Base-by-base conservation (phyloP, 2,329 filamentous ascomycete species). In the Rhynchosporium agropyri region DNA sequence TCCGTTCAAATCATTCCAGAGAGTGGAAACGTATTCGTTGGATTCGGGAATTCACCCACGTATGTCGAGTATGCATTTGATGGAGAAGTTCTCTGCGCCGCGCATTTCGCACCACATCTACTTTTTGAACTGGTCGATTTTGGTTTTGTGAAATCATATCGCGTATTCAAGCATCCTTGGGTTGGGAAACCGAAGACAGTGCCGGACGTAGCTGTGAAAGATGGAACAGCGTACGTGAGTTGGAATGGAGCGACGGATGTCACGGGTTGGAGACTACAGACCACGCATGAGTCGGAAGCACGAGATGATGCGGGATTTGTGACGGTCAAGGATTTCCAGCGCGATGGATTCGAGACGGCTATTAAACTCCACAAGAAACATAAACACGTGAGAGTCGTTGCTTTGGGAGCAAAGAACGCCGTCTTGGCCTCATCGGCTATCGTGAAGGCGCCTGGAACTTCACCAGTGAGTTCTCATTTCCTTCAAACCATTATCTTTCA, bases 31-130 rank as follows among this genome's bases (percentile, higher is more conserved):
- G 74, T 77, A 2, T 72, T 84, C 13, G 74, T 83, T 8, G 80
- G 78, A 33, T 84, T 78, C 76, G 80, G 83, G 10, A 78, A 80
- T n/a, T 76, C 76, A 12, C 79, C 81, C 1, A 77, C 79, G 0
- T 79, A 78, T 61, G 81, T 77, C 12, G 82, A 85, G 67, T 83
- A 75, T 69, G 66, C 74, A 0, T 57, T 69, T 20, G 71, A 76
- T 42, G 79, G 79, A 33, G 72, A 74, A 6, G 69, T 78, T 3
- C 70, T 81, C 5, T 77, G 78, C 60, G 76, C 78, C 50, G 74
- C 77, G 0, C 78, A 80, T 58, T 76, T 79, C 54, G 77, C 74
- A n/a, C 71, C 69, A 55, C 74, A 73, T 40, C 53, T 67, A 2
- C 57, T 66, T 3, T 67, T 65, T 66, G 66, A 68, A 65, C 51